Evolutionary conservation across 352 stramenopile species (phyloP).

Genomic region (Phytopythium aichiense): DNA sequence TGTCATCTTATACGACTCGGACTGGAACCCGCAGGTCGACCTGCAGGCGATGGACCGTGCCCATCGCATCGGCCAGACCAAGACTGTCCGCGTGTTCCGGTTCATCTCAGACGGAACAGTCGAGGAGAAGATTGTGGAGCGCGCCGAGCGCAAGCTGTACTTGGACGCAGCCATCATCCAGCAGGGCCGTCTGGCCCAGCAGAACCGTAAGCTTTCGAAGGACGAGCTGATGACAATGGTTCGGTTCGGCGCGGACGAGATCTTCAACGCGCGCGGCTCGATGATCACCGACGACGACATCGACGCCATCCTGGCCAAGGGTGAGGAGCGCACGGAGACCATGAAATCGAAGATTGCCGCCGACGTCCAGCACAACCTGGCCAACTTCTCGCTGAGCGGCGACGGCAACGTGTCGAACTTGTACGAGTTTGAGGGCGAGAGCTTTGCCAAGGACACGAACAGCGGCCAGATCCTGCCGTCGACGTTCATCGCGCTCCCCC

Average conservation of each 20-base stretch:
- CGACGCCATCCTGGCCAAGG: constrained; percentile 88
- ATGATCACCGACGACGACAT: constrained; percentile 93
- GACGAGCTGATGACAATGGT: constrained; percentile 98
- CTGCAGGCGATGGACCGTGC: constrained; percentile 98
- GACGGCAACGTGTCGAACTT: constrained; percentile 81
- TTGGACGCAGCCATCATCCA: constrained; percentile 99
- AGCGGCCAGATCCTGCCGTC: constrained; percentile 81
- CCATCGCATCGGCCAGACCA: constrained; percentile 98
- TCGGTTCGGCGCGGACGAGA: constrained; percentile 84
- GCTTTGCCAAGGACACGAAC: constrained; percentile 86
- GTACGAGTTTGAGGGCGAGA: constrained; percentile 88
- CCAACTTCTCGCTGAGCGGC: constrained; percentile 92
- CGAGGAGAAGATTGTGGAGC: constrained; percentile 99
- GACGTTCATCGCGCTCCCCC: constrained; percentile 85
- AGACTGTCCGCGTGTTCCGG: constrained; percentile 97
- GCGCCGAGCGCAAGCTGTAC: constrained; percentile 98
- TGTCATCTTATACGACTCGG: constrained; percentile 97
- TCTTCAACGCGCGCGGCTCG: constrained; percentile 83
- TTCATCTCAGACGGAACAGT: constrained; percentile 98
- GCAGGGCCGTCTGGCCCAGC: constrained; percentile 94
- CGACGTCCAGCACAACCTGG: constrained; percentile 95
- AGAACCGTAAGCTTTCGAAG: constrained; percentile 92
- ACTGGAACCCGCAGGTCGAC: constrained; percentile 99
- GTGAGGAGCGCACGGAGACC: constrained; percentile 86
- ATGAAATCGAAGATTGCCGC: constrained; percentile 86